phyloP scores from a whole-genome alignment of 176 grass and related monocot species.

The Lolium multiflorum region DNA sequence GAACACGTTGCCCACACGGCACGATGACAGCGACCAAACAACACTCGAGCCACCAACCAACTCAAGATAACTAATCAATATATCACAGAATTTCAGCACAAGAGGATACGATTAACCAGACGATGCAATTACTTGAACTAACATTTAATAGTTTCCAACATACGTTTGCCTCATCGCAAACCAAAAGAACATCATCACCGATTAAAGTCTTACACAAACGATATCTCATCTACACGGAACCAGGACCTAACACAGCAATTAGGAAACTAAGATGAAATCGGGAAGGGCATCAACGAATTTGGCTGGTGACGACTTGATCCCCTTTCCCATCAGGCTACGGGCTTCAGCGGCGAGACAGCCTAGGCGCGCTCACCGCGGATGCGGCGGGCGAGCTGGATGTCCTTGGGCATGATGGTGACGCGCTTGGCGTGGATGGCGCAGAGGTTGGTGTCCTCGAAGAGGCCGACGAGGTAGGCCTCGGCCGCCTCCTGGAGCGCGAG shows the following conservation, averaged over 20 bases:
- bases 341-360: too few relatives aligned
- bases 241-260: background rate
- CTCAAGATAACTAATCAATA: too few relatives aligned
- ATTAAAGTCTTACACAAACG: background rate
- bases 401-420: slow-evolving; percentile 86
- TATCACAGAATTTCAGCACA: too few relatives aligned
- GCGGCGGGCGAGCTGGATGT: slow-evolving; percentile 73
- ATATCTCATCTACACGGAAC: background rate
- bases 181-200: background rate
- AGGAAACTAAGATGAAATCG: background rate
- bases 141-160: background rate
- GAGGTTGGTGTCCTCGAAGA: slow-evolving; percentile 83
- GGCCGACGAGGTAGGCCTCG: slow-evolving; percentile 84
- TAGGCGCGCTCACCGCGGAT: slow-evolving; percentile 60
- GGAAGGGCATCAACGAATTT: background rate
- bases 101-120: background rate
- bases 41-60: too few relatives aligned
- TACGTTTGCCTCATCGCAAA: background rate
- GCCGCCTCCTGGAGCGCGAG: slow-evolving; percentile 89
- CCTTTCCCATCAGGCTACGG: too few relatives aligned
- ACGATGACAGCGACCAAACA: too few relatives aligned
- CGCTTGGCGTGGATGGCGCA: slow-evolving; percentile 75
- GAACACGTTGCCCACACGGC: too few relatives aligned
- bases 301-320: too few relatives aligned
- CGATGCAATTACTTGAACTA: background rate